Conservation (phyloP, 2,329 filamentous ascomycete species). For the Aspergillus eucalypticola region DNA sequence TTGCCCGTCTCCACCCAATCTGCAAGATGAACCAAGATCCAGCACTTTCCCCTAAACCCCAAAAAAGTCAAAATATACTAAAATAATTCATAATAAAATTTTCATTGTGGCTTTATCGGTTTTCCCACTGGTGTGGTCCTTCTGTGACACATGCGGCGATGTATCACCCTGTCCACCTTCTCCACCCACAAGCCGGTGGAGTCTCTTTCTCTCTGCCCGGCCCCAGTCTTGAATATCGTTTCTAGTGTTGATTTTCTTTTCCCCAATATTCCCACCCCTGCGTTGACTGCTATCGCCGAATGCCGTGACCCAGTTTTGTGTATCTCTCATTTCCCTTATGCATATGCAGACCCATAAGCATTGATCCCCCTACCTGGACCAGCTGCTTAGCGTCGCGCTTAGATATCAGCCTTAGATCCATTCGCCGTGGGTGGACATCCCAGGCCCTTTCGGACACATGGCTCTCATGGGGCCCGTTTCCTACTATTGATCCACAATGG, state of each 20-base stretch:
- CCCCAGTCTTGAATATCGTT: not conserved
- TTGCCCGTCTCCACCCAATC: constrained; percentile 2
- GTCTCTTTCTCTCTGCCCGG: not conserved
- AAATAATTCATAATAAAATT: not conserved
- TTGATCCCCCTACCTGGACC: constrained; percentile 10
- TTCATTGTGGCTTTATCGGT: not conserved
- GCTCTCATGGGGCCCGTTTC: constrained; percentile 18
- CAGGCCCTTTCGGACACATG: constrained; percentile 18
- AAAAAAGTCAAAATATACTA: not conserved
- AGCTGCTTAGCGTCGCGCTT: constrained; percentile 21
- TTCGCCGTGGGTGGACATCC: constrained; percentile 4
- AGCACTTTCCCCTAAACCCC: not conserved
- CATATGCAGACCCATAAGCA: constrained; percentile 8
- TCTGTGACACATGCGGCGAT: constrained; percentile 2
- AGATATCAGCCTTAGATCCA: constrained; percentile 13
- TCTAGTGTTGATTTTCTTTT: constrained; percentile 1
- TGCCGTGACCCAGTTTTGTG: constrained; percentile 2
- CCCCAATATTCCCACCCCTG: not conserved
- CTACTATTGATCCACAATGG: constrained; percentile 29
- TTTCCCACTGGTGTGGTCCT: constrained; percentile 6
- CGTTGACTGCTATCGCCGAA: constrained; percentile 7
- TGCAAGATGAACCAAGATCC: constrained; percentile 18
- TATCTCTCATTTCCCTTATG: constrained; percentile 3
- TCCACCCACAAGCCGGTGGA: not conserved
- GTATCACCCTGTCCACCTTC: not conserved